Base-by-base conservation (phyloP, 1,284 basidiomycete genomes). In the Ceratobasidium papillatum region DNA sequence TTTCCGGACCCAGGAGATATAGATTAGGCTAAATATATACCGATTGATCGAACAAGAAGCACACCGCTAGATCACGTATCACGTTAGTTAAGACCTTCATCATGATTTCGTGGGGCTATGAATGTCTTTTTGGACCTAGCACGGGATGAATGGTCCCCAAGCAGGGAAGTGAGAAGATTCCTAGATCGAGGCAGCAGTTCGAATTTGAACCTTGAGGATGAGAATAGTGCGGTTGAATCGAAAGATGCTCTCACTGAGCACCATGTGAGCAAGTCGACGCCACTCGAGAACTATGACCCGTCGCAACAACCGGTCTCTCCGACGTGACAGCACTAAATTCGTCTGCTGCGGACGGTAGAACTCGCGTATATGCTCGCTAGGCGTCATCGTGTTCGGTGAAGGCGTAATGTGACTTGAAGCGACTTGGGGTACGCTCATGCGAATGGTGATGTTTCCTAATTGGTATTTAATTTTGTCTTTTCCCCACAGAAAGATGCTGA, bases 281-380 rank as follows among this genome's bases (percentile, higher is more conserved):
- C 38, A 41, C 38, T 56, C 27, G 27, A 56, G 52, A 56, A 56
- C 30, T 27, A 56, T 14, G 5, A 51, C 52, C 52, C 56, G 3
- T n/a, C 56, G n/a, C 32, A 22, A 59, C 17, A 7, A 17, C 22
- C 38, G 32, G 4, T 14, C 32, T 49, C 5, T 41, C 43, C 43
- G 62, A 64, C 43, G 49, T 2, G 27, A n/a, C 11, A 32, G 17
- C 19, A 9, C 22, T 14, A 19, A 41, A n/a, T 43, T 61, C 54
- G 2, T n/a, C 17, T 71, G 66, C 68, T 71, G 69, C 69, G 69
- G 56, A 47, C 69, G 69, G 69, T 38, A 72, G 69, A 72, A 72
- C 34, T 17, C 27, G 41, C n/a, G 25, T 22, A 25, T 7, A 0
- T 11, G 34, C 17, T 3, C 19, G n/a, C 47, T 34, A 72, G 36